Conservation (phyloP, 371 early-diverging fungal genomes). For the Circinella minor region DNA sequence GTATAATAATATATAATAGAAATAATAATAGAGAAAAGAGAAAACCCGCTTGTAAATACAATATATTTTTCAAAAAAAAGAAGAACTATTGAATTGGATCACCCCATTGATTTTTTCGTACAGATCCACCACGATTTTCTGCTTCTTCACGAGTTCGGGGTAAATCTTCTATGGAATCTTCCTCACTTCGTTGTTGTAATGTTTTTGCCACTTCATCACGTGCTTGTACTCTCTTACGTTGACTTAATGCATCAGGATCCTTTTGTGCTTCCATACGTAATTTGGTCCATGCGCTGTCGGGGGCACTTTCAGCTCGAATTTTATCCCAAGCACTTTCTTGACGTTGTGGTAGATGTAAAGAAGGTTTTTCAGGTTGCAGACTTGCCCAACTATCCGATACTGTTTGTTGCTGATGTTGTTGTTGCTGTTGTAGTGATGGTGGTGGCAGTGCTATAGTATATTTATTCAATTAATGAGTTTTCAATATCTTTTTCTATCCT, state of each 20-base stretch:
- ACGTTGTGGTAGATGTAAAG: background rate
- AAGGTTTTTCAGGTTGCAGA: slow-evolving; percentile 13
- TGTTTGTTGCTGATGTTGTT: background rate
- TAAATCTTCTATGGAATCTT: slow-evolving; percentile 30
- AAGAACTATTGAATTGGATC: slow-evolving; percentile 27
- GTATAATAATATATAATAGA: no score
- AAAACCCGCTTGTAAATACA: no score
- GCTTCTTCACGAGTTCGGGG: slow-evolving; percentile 52
- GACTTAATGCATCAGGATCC: slow-evolving; percentile 20
- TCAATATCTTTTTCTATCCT: background rate
- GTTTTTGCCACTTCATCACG: slow-evolving; percentile 26
- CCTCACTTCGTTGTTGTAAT: slow-evolving; percentile 29
- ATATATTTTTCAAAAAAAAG: no score
- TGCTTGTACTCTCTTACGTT: slow-evolving; percentile 21
- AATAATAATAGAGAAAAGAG: no score
- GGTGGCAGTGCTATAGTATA: background rate
- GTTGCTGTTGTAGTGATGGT: slow-evolving; percentile 7
- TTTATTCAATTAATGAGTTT: background rate
- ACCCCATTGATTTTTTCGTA: slow-evolving; percentile 48
- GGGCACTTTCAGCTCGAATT: slow-evolving; percentile 44
- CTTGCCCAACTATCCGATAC: slow-evolving; percentile 3
- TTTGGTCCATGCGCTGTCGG: slow-evolving; percentile 46
- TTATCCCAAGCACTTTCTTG: slow-evolving; percentile 48
- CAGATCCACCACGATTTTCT: slow-evolving; percentile 22
- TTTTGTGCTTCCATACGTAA: slow-evolving; percentile 42